Conservation (phyloP, 371 early-diverging fungal species). For the Mortierella sp. region DNA sequence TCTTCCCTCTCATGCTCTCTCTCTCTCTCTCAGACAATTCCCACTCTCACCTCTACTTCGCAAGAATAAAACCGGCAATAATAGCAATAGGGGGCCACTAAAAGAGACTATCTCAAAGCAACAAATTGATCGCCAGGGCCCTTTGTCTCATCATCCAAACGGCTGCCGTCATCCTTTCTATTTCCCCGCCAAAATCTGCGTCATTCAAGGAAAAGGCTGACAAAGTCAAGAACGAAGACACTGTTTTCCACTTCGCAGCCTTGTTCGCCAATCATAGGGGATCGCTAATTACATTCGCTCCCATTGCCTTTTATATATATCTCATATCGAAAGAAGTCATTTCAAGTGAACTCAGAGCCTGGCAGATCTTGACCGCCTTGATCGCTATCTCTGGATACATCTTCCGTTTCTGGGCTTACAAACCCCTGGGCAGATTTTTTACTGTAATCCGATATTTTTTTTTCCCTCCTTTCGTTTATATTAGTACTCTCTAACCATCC, state of each 20-base stretch:
- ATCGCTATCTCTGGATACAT: conserved; percentile 23
- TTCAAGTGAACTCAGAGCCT: conserved; percentile 17
- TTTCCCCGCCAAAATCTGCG: conserved; percentile 32
- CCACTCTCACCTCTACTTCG: too few species aligned
- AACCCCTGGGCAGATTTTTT: conserved; percentile 39
- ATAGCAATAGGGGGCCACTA: too few species aligned
- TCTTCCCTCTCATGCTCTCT: too few species aligned
- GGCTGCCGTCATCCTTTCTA: conserved; percentile 26
- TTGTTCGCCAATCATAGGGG: conserved; percentile 13
- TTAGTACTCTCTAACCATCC: conserved; percentile 21
- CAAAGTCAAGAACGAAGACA: conserved; percentile 44
- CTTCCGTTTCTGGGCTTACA: conserved; percentile 32
- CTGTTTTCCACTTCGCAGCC: conserved; percentile 23
- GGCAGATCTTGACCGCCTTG: conserved; percentile 23
- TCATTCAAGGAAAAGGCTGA: conserved; percentile 30
- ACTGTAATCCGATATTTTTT: conserved; percentile 22
- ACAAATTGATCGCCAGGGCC: conserved; percentile 26
- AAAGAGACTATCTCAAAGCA: neutral
- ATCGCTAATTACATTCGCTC: conserved; percentile 11
- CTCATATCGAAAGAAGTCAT: conserved; percentile 25
- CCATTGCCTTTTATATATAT: conserved; percentile 18
- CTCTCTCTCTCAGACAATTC: too few species aligned
- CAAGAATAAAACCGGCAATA: neutral
- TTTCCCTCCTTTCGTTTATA: too few species aligned
- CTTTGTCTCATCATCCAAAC: conserved; percentile 31